These are phyloP conservation scores for Conoideocrella luteorostrata DNA, from an alignment of 2,329 filamentous ascomycete species.

Conservation along the genomic window DNA sequence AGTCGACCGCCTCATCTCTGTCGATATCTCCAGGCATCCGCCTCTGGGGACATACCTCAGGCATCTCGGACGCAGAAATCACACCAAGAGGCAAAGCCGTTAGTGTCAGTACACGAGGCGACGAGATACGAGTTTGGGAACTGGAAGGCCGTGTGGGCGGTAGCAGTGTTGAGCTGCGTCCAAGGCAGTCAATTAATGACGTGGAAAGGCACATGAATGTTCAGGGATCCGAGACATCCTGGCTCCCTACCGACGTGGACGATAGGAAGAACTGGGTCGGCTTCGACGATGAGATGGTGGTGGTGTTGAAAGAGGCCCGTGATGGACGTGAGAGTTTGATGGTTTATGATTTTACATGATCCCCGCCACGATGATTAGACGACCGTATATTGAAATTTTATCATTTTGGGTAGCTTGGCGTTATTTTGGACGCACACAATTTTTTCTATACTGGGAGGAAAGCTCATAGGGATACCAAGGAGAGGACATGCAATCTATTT, in stretches of 20 bases:
- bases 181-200: conserved; percentile 21
- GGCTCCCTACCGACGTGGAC: conserved; percentile 26
- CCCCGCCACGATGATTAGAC: neutral
- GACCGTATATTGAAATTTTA: neutral
- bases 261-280: conserved; percentile 63
- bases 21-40: conserved; percentile 67
- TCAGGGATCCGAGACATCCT: neutral
- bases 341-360: conserved; percentile 75
- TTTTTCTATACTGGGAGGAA: neutral
- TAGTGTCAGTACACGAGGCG: conserved; percentile 75
- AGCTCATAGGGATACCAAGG: no score
- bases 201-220: conserved; percentile 15
- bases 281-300: conserved; percentile 89
- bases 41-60: conserved; percentile 88
- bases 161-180: conserved; percentile 48
- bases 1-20: conserved; percentile 59
- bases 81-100: conserved; percentile 81
- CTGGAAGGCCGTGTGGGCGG: conserved; percentile 62
- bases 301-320: conserved; percentile 67
- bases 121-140: conserved; percentile 82
- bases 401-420: neutral
- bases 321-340: conserved; percentile 66
- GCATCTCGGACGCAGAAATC: conserved; percentile 79
- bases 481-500: no score
- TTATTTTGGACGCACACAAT: neutral